Percentiles rank a stretch among this genome's conserved stretches.
Evolutionary conservation across 768 basidiomycete species (phyloP).

Genomic region (Suillus bovinus): DNA sequence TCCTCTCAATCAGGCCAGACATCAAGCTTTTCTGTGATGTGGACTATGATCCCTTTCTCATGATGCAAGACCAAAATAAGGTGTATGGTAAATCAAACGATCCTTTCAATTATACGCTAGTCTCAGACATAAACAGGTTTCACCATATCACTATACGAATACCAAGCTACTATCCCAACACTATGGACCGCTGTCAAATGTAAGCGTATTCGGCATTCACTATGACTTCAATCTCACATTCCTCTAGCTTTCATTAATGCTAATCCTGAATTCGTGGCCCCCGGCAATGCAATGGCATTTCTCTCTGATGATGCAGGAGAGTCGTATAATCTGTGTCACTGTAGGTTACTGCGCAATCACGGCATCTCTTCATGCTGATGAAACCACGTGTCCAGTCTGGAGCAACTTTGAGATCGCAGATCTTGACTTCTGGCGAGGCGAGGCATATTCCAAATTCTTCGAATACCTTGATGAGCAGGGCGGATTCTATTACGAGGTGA

Average conservation of each 20-base stretch:
- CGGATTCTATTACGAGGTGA: conserved; percentile 90
- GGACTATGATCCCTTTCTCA: conserved; percentile 75
- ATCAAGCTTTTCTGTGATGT: conserved; percentile 84
- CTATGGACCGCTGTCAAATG: conserved; percentile 78
- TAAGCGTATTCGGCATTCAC: conserved; percentile 24
- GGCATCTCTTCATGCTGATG: background rate
- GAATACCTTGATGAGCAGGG: conserved; percentile 78
- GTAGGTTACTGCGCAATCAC: conserved; percentile 41
- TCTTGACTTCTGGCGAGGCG: conserved; percentile 85
- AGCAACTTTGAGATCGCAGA: conserved; percentile 84
- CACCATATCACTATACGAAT: conserved; percentile 78
- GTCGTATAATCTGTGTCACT: conserved; percentile 78
- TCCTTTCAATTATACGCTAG: conserved; percentile 21
- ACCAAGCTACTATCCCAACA: conserved; percentile 75
- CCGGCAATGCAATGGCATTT: conserved; percentile 71
- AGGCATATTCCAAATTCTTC: conserved; percentile 85
- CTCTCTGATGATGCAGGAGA: conserved; percentile 70
- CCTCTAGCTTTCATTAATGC: conserved; percentile 64
- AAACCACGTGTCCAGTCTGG: conserved; percentile 49
- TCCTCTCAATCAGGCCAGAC: conserved; percentile 50
- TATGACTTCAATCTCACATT: background rate
- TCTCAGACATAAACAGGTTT: conserved; percentile 49
- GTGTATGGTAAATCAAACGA: conserved; percentile 60
- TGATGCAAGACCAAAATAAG: conserved; percentile 79
- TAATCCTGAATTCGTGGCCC: conserved; percentile 60